Evolutionary conservation across 306 rosid species (phyloP), one percentile per base, ranked within the genome.

Genomic region (Vigna hirtella): DNA sequence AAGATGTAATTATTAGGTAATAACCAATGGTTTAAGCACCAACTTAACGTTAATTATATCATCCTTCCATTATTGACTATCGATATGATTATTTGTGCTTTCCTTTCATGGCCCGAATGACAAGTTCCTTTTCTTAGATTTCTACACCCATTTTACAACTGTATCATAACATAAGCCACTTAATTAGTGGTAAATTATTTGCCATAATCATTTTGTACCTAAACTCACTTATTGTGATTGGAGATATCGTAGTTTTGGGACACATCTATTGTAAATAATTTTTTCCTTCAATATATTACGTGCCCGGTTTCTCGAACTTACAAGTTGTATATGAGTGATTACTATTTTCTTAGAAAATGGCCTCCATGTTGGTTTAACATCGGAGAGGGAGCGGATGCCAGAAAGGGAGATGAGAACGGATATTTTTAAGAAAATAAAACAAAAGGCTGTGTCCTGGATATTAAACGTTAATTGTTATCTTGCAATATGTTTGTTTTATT

Each of bases 1-100:
- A 80, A 55, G 38, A 72, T 26, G 87, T 43, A 75, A 84, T 88
- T 55, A 86, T 86, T 78, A 72, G 55, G 43, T 42, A 79, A 38
- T 70, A 78, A 84, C 34, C 78, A 76, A 74, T 80, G 77, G 81
- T 51, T 85, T 78, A 83, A 71, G 87, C 85, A 78, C 84, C 67
- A 63, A 47, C 36, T 28, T 47, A 52, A 67, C 58, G 72, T 48
- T 68, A 84, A 84, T 84, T 61, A 82, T 82, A 82, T 82, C 74
- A 71, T 83, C 68, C 30, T 81, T 74, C 87, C 76, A 77, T 79
- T 74, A 43, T 78, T 78, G 81, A 76, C 76, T 72, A 79, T 78
- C 58, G 57, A 11, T 66, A 28, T 20, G 66, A 63, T 65, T 71
- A 53, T 56, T 64, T 53, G 68, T 43, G 74, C 66, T 72, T 68